These are phyloP conservation scores for Edaphochlamys debaryana DNA, from an alignment of 139 green algal genomes.

Conservation along the genomic window DNA sequence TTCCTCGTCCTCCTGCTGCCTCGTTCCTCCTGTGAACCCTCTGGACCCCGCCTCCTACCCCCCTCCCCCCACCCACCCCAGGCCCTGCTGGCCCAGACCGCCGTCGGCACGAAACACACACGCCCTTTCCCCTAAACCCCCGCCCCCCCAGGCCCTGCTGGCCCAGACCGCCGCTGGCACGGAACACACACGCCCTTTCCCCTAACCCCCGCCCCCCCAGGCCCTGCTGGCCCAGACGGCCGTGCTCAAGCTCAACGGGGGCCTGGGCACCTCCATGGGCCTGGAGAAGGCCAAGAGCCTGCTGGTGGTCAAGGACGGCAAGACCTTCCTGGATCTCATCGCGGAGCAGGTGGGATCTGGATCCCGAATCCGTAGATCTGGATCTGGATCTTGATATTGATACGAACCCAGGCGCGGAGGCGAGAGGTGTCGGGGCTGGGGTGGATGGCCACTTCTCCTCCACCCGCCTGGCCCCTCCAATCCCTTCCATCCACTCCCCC, in stretches of 20 bases:
- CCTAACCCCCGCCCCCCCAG: slow-evolving; percentile 15
- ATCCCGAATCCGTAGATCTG: background rate
- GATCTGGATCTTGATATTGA: background rate
- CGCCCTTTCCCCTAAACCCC: background rate
- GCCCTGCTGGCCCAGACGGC: slow-evolving; percentile 80
- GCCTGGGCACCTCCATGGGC: slow-evolving; percentile 92
- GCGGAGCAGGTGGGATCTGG: slow-evolving; percentile 73
- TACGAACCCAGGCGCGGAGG: too few relatives aligned
- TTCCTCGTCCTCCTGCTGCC: too few relatives aligned
- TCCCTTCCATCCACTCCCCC: background rate
- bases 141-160: too few relatives aligned
- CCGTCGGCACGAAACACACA: background rate
- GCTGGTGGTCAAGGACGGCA: slow-evolving; percentile 86
- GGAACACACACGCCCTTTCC: background rate
- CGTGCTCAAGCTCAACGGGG: slow-evolving; percentile 94
- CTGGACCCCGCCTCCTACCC: too few relatives aligned
- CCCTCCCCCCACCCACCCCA: background rate
- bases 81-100: too few relatives aligned
- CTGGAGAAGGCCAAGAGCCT: slow-evolving; percentile 94
- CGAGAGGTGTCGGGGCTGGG: too few relatives aligned
- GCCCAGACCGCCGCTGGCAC: too few relatives aligned
- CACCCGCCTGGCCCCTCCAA: background rate
- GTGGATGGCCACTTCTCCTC: background rate
- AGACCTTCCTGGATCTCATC: slow-evolving; percentile 97
- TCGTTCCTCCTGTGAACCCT: too few relatives aligned